phyloP scores from a whole-genome alignment of 495 filamentous ascomycete species.

The Niebla homalea region DNA sequence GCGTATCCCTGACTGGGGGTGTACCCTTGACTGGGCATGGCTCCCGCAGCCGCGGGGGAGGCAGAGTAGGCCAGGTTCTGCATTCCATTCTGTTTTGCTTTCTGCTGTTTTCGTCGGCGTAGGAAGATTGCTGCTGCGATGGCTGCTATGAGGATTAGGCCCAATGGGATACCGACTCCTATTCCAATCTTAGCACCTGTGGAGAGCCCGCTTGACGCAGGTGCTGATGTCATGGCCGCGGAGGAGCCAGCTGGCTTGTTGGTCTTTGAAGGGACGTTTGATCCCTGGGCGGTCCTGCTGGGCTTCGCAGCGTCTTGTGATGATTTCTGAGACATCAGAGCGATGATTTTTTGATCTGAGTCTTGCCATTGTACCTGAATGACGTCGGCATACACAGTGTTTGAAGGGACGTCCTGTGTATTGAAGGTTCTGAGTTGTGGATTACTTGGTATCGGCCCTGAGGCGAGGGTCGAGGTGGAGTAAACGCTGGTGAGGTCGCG shows the following conservation, averaged over 20 bases:
- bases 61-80: no score
- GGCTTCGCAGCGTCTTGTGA: not conserved
- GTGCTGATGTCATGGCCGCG: constrained; percentile 29
- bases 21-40: no score
- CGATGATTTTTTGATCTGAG: constrained; percentile 3
- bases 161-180: constrained; percentile 12
- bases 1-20: no score
- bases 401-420: not conserved
- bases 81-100: not conserved
- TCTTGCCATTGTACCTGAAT: constrained; percentile 8
- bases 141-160: not conserved
- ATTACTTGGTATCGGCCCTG: constrained; percentile 3
- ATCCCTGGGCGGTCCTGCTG: not conserved
- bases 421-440: not conserved
- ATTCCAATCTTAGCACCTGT: constrained; percentile 22
- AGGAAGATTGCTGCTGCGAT: not conserved
- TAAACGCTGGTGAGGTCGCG: constrained; percentile 7
- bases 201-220: constrained; percentile 13
- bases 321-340: constrained; percentile 4
- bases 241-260: constrained; percentile 26
- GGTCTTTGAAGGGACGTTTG: not conserved
- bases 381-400: constrained; percentile 10
- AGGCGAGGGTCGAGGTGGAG: not conserved
- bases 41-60: no score
- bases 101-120: constrained; percentile 1